A percentile compares a stretch with the other conserved stretches of the same genome.
These are phyloP conservation scores for Aureobasidium pullulans DNA, from an alignment of 2,329 filamentous ascomycete genomes.

Conservation along the genomic window DNA sequence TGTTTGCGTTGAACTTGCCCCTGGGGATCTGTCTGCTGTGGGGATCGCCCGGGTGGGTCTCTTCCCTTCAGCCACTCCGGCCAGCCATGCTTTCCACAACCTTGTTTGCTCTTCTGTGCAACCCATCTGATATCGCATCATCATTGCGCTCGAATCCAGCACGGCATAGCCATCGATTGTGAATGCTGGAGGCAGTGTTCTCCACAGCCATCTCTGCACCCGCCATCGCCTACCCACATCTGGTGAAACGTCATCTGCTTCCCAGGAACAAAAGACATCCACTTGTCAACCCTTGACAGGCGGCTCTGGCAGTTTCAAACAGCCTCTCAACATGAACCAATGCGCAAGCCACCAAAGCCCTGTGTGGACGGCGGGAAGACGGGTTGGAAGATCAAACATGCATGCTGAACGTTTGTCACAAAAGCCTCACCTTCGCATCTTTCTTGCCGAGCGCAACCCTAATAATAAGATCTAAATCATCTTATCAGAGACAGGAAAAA, in stretches of 20 bases:
- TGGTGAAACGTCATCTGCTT: neutral
- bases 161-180: neutral
- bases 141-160: neutral
- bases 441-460: slow-evolving; percentile 1
- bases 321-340: slow-evolving; percentile 4
- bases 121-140: neutral
- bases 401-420: neutral
- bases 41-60: neutral
- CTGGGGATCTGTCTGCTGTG: neutral
- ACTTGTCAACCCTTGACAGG: neutral
- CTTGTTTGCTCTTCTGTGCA: neutral
- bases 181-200: neutral
- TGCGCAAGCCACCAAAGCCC: slow-evolving; percentile 4
- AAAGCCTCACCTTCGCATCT: neutral
- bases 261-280: neutral
- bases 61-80: neutral
- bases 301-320: slow-evolving; percentile 10
- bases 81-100: neutral
- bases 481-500: neutral
- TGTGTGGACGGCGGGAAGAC: neutral
- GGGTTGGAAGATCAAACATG: slow-evolving; percentile 9
- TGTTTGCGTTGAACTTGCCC: slow-evolving; percentile 5
- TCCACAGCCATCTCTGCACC: neutral
- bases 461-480: neutral
- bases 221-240: neutral